These are phyloP conservation scores for Neurospora sp. DNA, from an alignment of 495 filamentous ascomycete species.

Conservation along the genomic window DNA sequence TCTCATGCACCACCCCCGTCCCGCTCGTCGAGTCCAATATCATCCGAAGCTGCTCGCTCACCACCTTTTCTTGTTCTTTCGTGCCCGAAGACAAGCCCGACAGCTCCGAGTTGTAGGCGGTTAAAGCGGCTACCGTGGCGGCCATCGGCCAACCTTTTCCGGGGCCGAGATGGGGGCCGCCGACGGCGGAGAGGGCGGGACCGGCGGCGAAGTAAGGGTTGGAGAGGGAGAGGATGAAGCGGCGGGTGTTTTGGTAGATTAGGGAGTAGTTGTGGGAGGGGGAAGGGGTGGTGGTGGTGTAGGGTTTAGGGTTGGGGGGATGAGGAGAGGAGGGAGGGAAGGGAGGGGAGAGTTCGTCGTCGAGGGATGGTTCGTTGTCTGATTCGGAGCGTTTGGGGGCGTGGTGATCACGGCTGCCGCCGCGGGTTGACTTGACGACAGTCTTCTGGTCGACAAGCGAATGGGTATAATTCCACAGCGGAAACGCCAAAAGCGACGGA, in stretches of 20 bases:
- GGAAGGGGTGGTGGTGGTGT: neutral
- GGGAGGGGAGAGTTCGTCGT: neutral
- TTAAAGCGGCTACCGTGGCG: slow-evolving; percentile 38
- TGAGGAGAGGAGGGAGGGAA: neutral
- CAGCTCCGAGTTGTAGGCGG: slow-evolving; percentile 26
- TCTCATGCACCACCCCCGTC: slow-evolving; percentile 51
- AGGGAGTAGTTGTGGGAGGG: slow-evolving; percentile 14
- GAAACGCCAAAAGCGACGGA: slow-evolving; percentile 43
- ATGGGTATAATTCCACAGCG: slow-evolving; percentile 23
- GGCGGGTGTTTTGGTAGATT: slow-evolving; percentile 49
- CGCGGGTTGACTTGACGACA: slow-evolving; percentile 6
- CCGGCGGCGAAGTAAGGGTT: slow-evolving; percentile 53
- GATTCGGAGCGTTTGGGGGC: neutral
- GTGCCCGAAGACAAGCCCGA: slow-evolving; percentile 36
- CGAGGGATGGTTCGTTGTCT: neutral
- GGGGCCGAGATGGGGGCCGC: slow-evolving; percentile 48
- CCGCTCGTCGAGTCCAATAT: slow-evolving; percentile 46
- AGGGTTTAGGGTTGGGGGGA: neutral
- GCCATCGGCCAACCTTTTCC: slow-evolving; percentile 54
- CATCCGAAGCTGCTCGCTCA: slow-evolving; percentile 20
- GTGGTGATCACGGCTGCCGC: neutral
- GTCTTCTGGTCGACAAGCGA: neutral
- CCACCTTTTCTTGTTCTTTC: slow-evolving; percentile 17
- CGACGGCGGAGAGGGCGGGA: slow-evolving; percentile 44
- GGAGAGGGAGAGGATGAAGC: slow-evolving; percentile 40